Conservation (phyloP, 371 early-diverging fungal species). For the Apophysomyces elegans region DNA sequence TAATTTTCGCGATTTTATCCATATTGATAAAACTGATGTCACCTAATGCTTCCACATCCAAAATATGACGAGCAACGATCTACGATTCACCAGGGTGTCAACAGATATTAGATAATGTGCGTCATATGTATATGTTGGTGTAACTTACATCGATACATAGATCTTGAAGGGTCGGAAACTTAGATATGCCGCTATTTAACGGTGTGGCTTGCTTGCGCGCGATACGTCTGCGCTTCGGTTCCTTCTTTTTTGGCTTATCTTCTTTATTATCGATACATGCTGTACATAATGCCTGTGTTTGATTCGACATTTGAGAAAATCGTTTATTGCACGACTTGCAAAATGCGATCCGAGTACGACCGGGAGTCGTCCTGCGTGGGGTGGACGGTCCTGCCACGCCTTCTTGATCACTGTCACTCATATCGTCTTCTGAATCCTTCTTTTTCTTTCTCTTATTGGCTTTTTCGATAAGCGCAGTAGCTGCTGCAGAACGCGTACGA, state of each 20-base stretch:
- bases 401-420: constrained; percentile 21
- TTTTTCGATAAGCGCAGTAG: constrained; percentile 13
- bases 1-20: constrained; percentile 78
- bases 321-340: constrained; percentile 65
- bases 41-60: constrained; percentile 83
- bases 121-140: neutral
- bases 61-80: constrained; percentile 73
- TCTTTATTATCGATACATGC: constrained; percentile 46
- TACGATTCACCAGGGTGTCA: constrained; percentile 20
- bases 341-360: constrained; percentile 57
- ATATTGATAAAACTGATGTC: constrained; percentile 72
- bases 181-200: constrained; percentile 25
- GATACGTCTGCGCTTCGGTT: neutral
- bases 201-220: constrained; percentile 15
- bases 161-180: constrained; percentile 59
- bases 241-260: constrained; percentile 32
- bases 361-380: constrained; percentile 26
- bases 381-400: constrained; percentile 35
- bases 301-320: constrained; percentile 46
- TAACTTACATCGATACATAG: constrained; percentile 67
- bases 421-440: constrained; percentile 29
- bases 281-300: constrained; percentile 45
- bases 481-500: constrained; percentile 10
- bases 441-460: constrained; percentile 34
- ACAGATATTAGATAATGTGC: neutral